Evolutionary conservation across 371 early-diverging fungal species (phyloP), one percentile per base, ranked within the genome.

Genomic region (Rhizopus microsporus): DNA sequence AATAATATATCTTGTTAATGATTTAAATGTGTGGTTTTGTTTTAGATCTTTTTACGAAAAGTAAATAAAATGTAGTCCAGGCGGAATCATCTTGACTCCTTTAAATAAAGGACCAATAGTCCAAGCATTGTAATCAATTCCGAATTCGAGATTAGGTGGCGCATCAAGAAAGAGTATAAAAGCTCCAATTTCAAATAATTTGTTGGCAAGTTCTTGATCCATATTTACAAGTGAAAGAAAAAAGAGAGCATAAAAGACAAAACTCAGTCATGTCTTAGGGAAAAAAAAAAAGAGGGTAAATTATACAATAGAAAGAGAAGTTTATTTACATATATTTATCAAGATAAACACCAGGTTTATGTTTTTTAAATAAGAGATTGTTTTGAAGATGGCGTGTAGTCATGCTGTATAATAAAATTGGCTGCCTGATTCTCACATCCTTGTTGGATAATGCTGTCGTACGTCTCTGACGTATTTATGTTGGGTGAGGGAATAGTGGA

Each of bases 11-110:
- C 23, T 23, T 23, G 23, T 12, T n/a, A 2, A n/a, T 3, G 7
- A 15, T 17, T 13, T 38, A 53, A 54, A 3, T 29, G 10, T 39
- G 17, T 30, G 38, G 46, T 29, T 40, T 17, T 23, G 50, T 17
- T 44, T 13, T 43, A 31, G 3, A 44, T 1, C 8, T 8, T 32
- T 64, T 60, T 75, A 88, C 89, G 90, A 87, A 72, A 91, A 95
- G 65, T 91, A 90, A 23, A 97, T 71, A 70, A 94, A 95, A 68
- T 98, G 98, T 15, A 94, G 67, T 0, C 98, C 97, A 0, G 96
- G 94, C 13, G 98, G 97, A 47, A 98, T 92, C 56, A 95, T 71
- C 72, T 95, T 95, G 51, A 97, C 63, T 15, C 98, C 98, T 65
- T 85, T 90, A 69, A 98, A 97, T 34, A 84, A 75, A 4, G 94